phyloP scores from a whole-genome alignment of 2,329 filamentous ascomycete species.

The Calonectria hongkongensis region DNA sequence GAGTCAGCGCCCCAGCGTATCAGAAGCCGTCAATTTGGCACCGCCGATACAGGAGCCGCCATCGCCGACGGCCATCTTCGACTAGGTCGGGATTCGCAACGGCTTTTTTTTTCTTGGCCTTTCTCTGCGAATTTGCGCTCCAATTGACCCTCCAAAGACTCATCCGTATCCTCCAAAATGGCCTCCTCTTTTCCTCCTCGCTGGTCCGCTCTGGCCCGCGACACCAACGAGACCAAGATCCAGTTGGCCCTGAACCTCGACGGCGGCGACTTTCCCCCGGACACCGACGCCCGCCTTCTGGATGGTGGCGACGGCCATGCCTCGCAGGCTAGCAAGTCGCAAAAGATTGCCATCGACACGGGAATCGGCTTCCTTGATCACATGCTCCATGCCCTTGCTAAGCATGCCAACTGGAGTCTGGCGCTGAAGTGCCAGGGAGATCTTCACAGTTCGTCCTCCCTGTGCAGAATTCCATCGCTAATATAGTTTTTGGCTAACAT shows the following conservation, averaged over 20 bases:
- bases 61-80: slow-evolving; percentile 30
- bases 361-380: slow-evolving; percentile 99
- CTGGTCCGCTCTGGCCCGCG: slow-evolving; percentile 86
- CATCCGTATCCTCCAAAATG: slow-evolving; percentile 46
- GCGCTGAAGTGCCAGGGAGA: slow-evolving; percentile 90
- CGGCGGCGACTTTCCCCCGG: slow-evolving; percentile 84
- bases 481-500: slow-evolving; percentile 29
- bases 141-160: slow-evolving; percentile 39
- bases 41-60: slow-evolving; percentile 56
- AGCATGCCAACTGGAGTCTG: slow-evolving; percentile 96
- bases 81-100: slow-evolving; percentile 30
- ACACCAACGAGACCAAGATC: slow-evolving; percentile 99
- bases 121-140: slow-evolving; percentile 1
- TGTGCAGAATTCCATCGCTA: neutral
- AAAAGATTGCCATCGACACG: slow-evolving; percentile 91
- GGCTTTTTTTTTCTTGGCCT: slow-evolving; percentile 19
- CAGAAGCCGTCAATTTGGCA: slow-evolving; percentile 53
- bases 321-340: slow-evolving; percentile 87
- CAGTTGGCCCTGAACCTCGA: slow-evolving; percentile 94
- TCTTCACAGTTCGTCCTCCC: slow-evolving; percentile 82
- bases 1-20: slow-evolving; percentile 46
- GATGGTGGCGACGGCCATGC: slow-evolving; percentile 80
- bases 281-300: slow-evolving; percentile 75
- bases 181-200: slow-evolving; percentile 66
- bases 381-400: slow-evolving; percentile 97